A percentile compares a stretch with the other conserved stretches of the same genome.
These are phyloP conservation scores for Lavandula angustifolia DNA, from an alignment of 257 asterid species.

Conservation along the genomic window DNA sequence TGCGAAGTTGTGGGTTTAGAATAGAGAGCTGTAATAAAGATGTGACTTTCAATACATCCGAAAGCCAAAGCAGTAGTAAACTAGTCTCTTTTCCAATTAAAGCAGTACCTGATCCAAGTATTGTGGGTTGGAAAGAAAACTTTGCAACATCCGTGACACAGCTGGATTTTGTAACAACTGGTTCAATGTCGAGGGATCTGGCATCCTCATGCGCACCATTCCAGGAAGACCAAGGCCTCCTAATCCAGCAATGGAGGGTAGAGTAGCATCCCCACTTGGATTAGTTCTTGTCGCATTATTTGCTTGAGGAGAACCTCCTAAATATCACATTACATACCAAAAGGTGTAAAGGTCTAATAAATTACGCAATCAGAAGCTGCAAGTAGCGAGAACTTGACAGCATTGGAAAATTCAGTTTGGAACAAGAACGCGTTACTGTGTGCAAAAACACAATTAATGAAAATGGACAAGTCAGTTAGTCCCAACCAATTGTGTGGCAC, in stretches of 20 bases:
- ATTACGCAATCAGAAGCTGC: slow-evolving; percentile 14
- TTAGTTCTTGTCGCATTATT: slow-evolving; percentile 45
- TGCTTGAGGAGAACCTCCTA: slow-evolving; percentile 51
- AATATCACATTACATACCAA: slow-evolving; percentile 20
- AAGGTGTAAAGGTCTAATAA: not conserved
- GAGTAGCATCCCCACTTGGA: slow-evolving; percentile 44
- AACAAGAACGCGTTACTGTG: not conserved
- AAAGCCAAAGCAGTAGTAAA: slow-evolving; percentile 6
- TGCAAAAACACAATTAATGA: not conserved
- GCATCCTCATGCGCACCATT: slow-evolving; percentile 38
- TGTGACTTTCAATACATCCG: slow-evolving; percentile 12
- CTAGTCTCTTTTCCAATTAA: not conserved
- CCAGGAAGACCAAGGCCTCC: slow-evolving; percentile 57
- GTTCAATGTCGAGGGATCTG: slow-evolving; percentile 41
- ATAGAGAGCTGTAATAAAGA: slow-evolving; percentile 44
- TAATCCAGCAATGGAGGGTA: slow-evolving; percentile 45
- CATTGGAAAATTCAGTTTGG: not conserved
- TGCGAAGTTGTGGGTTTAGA: slow-evolving; percentile 46
- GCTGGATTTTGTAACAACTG: slow-evolving; percentile 61
- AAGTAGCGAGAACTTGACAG: slow-evolving; percentile 1
- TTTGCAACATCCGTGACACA: slow-evolving; percentile 57
- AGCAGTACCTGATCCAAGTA: slow-evolving; percentile 51
- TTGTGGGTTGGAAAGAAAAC: slow-evolving; percentile 58
- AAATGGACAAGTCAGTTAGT: not conserved
- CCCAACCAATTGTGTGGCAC: not conserved